Evolutionary conservation across 2,329 filamentous ascomycete genomes (phyloP), one percentile per base, ranked within the genome.

Genomic region (Amesomyces nigricolor): DNA sequence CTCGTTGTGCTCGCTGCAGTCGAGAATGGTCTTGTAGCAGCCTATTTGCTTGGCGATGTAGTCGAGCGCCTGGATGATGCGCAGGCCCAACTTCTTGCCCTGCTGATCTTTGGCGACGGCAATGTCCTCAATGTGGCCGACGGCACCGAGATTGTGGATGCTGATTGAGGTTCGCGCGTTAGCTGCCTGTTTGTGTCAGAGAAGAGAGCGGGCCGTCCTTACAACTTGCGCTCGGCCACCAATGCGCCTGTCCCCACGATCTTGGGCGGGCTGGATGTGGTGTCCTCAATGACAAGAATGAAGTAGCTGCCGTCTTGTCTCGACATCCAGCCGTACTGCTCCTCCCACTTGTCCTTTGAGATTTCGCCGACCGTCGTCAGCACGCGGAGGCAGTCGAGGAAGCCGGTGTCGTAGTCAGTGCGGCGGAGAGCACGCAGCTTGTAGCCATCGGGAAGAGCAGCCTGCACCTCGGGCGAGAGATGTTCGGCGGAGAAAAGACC

Each of bases 61-160:
- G 73, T 97, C 91, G 68, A 99, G 80, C 7, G 92, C 91, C 75
- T 97, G 89, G 66, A 97, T 97, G 63, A 97, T 87, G 63, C 90
- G 82, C 67, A 96, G 76, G 4, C 94, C 94, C 43, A 97, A 79
- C 75, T 96, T 96, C 82, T 97, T 96, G 64, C 94, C 94, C 73
- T 97, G 94, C 75, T 97, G 91, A 66, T 95, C 89, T 74, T 91
- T 91, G 62, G 89, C 85, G 38, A 99, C 91, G 16, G 92, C 91
- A 70, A 99, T 96, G 70, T 99, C 94, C 72, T 97, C 94, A 72
- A 97, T 96, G 73, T 97, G 94, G 11, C 92, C 94, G 26, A 96
- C 92, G 19, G 86, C 75, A 49, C 89, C 89, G 44, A 94, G 80
- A 64, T 82, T 83, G 71, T 92, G 89, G 64, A 94, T 91, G 70